A percentile compares a stretch with the other conserved stretches of the same genome.
phyloP scores from a whole-genome alignment of 768 basidiomycete genomes.

The Hypsizygus marmoreus region DNA sequence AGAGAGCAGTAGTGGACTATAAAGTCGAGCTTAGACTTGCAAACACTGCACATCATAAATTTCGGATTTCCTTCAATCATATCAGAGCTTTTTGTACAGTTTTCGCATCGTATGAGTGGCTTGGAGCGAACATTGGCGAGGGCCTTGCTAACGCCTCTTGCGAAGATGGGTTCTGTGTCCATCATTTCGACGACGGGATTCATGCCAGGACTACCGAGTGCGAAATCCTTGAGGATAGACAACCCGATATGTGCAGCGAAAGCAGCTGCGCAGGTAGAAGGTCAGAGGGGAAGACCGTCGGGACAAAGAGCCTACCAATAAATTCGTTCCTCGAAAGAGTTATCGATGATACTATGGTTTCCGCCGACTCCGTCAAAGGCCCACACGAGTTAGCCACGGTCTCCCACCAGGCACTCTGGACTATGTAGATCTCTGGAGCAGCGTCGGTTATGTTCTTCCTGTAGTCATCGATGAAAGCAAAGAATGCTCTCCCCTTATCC shows the following conservation, averaged over 20 bases:
- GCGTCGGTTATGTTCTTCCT: constrained; percentile 1
- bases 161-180: too few relatives aligned
- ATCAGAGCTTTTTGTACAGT: constrained; percentile 15
- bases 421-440: constrained; percentile 5
- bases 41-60: constrained; percentile 24
- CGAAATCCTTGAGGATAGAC: constrained; percentile 11
- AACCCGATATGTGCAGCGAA: constrained; percentile 6
- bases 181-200: too few relatives aligned
- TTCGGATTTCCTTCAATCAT: constrained; percentile 14
- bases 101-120: too few relatives aligned
- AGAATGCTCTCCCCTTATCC: constrained; percentile 2
- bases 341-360: constrained; percentile 5
- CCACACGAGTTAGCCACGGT: constrained; percentile 4
- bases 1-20: constrained; percentile 21
- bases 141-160: background rate
- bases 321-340: constrained; percentile 20
- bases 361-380: too few relatives aligned
- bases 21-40: constrained; percentile 20
- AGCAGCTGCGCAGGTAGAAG: background rate
- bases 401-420: constrained; percentile 21
- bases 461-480: constrained; percentile 5
- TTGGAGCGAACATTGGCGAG: constrained; percentile 8
- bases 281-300: too few relatives aligned
- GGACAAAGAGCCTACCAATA: too few relatives aligned
- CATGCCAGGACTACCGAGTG: too few relatives aligned